These are phyloP conservation scores for Suaeda aralocaspica DNA, from an alignment of 148 eudicot species.

Conservation along the genomic window DNA sequence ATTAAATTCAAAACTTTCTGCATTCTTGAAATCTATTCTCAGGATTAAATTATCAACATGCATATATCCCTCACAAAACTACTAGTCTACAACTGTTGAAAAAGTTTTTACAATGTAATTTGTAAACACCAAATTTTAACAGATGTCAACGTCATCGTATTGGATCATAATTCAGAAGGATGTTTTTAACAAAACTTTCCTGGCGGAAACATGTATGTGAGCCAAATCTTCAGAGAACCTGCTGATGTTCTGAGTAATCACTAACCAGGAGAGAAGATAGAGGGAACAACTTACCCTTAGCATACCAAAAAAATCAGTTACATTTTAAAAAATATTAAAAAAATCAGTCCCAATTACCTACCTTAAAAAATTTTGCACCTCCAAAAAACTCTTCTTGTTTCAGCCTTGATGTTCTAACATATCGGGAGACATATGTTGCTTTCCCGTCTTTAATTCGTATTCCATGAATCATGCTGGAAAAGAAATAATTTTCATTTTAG, in stretches of 20 bases:
- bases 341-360: slow-evolving; percentile 13
- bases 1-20: too few relatives aligned
- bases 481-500: background rate
- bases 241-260: background rate
- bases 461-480: slow-evolving; percentile 83
- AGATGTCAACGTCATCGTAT: too few relatives aligned
- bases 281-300: background rate
- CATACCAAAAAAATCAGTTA: background rate
- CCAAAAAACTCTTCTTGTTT: slow-evolving; percentile 85
- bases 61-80: background rate
- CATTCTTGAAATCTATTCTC: too few relatives aligned
- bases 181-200: background rate
- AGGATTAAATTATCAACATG: background rate
- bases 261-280: background rate
- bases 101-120: too few relatives aligned
- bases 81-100: too few relatives aligned
- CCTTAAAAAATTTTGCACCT: slow-evolving; percentile 93
- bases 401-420: slow-evolving; percentile 77
- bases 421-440: slow-evolving; percentile 96
- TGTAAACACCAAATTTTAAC: too few relatives aligned
- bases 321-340: background rate
- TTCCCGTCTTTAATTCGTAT: slow-evolving; percentile 90
- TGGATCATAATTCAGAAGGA: too few relatives aligned
- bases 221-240: too few relatives aligned
- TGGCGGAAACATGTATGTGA: background rate